phyloP scores from a whole-genome alignment of 1,284 basidiomycete genomes.

The Ceratobasidium papillatum region DNA sequence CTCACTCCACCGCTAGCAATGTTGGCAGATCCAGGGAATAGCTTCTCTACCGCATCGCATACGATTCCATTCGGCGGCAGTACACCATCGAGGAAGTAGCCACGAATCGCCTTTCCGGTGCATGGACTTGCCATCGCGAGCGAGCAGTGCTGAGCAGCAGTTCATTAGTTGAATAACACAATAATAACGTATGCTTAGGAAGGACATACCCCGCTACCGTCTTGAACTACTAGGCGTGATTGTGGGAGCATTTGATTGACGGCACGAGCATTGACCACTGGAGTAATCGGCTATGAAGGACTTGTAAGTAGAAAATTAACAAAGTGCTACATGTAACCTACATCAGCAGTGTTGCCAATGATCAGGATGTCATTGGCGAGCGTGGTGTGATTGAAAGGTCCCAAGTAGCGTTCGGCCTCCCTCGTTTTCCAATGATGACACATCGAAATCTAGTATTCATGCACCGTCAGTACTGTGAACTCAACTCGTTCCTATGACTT shows the following conservation, averaged over 20 bases:
- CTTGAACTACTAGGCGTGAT: slow-evolving; percentile 47
- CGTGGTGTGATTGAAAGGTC: slow-evolving; percentile 47
- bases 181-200: not conserved
- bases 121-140: slow-evolving; percentile 47
- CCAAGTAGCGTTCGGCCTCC: slow-evolving; percentile 47
- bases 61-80: slow-evolving; percentile 46
- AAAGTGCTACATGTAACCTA: not conserved
- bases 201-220: slow-evolving; percentile 46
- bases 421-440: slow-evolving; percentile 47
- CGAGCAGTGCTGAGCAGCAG: slow-evolving; percentile 46
- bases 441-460: slow-evolving; percentile 4
- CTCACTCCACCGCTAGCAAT: slow-evolving; percentile 26
- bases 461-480: not conserved
- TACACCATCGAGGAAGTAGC: slow-evolving; percentile 46
- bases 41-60: slow-evolving; percentile 46
- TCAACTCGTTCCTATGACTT: slow-evolving; percentile 8
- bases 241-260: slow-evolving; percentile 47
- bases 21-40: slow-evolving; percentile 43
- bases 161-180: not conserved
- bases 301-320: not conserved
- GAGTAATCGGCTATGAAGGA: slow-evolving; percentile 46
- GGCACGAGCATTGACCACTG: slow-evolving; percentile 46
- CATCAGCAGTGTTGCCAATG: slow-evolving; percentile 47
- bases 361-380: slow-evolving; percentile 47
- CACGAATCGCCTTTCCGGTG: slow-evolving; percentile 45